Evolutionary conservation across 805 yeast genomes (phyloP).

Genomic region (Ogataea sp.): DNA sequence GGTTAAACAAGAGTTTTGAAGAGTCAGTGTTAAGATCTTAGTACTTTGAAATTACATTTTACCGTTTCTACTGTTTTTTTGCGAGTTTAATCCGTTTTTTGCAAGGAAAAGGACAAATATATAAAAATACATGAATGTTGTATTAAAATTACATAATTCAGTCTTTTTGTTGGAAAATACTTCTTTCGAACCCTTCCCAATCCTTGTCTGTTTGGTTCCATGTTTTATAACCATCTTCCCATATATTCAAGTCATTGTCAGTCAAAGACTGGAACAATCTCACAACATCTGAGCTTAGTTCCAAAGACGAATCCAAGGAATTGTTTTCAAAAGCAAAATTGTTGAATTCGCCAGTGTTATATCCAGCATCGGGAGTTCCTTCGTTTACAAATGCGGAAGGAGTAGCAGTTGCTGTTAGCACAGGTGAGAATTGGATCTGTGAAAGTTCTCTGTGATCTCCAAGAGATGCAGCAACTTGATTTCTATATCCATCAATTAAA

Average conservation of each 20-base stretch:
- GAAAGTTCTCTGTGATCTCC: too few relatives aligned
- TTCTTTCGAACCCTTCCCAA: slow-evolving; percentile 17
- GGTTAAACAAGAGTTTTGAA: too few relatives aligned
- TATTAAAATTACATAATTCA: neutral
- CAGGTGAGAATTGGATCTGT: neutral
- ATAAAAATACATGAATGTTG: too few relatives aligned
- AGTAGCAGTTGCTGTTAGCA: neutral
- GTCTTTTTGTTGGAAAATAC: neutral
- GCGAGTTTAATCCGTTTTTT: too few relatives aligned
- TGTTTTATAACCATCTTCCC: slow-evolving; percentile 15
- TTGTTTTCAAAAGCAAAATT: neutral
- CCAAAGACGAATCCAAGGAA: neutral
- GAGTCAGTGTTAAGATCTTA: too few relatives aligned
- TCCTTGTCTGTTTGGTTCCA: slow-evolving; percentile 14
- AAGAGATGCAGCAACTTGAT: too few relatives aligned
- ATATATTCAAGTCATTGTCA: slow-evolving; percentile 13
- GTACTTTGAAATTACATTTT: too few relatives aligned
- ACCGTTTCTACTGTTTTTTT: too few relatives aligned
- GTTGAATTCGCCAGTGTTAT: neutral
- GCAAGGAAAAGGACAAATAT: too few relatives aligned
- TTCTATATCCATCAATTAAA: slow-evolving; percentile 10
- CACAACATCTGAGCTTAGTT: neutral
- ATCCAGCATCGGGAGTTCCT: neutral
- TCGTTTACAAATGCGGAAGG: neutral
- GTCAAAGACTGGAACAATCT: slow-evolving; percentile 14